These are phyloP conservation scores for Mycena capillaripes DNA, from an alignment of 768 basidiomycete genomes.

Conservation along the genomic window DNA sequence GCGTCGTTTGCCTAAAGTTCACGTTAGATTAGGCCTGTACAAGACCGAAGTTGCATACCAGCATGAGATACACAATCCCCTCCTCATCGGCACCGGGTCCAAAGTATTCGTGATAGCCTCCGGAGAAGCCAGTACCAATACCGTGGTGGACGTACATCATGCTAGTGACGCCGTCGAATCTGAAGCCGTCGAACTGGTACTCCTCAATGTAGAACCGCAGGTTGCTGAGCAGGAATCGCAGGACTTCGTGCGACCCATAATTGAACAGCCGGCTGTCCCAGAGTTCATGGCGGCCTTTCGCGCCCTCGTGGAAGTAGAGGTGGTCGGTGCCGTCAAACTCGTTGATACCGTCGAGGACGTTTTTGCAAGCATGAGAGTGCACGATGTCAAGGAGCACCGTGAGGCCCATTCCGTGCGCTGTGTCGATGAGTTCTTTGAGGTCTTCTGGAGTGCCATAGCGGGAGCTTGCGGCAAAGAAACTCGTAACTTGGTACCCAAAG, in stretches of 20 bases:
- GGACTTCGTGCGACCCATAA: conserved; percentile 94
- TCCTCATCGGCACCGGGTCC: conserved; percentile 88
- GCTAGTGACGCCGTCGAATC: conserved; percentile 98
- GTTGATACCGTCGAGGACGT: conserved; percentile 95
- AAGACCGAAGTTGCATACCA: conserved; percentile 67
- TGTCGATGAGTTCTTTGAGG: conserved; percentile 94
- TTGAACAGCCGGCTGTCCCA: conserved; percentile 99
- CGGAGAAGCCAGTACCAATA: conserved; percentile 97
- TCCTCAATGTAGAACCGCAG: conserved; percentile 96
- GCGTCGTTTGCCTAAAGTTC: conserved; percentile 87
- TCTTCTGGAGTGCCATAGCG: conserved; percentile 98
- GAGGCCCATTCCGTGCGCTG: conserved; percentile 93
- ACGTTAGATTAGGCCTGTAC: conserved; percentile 20
- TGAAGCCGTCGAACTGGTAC: conserved; percentile 96
- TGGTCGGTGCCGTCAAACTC: conserved; percentile 98
- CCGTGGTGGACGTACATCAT: conserved; percentile 99
- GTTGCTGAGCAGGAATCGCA: conserved; percentile 96
- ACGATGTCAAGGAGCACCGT: conserved; percentile 96
- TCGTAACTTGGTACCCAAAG: conserved; percentile 98
- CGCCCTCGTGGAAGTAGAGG: conserved; percentile 96
- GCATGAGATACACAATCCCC: conserved; percentile 96
- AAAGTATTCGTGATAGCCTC: conserved; percentile 99
- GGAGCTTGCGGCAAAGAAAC: conserved; percentile 96
- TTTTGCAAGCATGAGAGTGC: conserved; percentile 98
- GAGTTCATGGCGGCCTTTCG: conserved; percentile 91